Conservation (phyloP, 1,284 basidiomycete species). For the Sphagnurus paluster region DNA sequence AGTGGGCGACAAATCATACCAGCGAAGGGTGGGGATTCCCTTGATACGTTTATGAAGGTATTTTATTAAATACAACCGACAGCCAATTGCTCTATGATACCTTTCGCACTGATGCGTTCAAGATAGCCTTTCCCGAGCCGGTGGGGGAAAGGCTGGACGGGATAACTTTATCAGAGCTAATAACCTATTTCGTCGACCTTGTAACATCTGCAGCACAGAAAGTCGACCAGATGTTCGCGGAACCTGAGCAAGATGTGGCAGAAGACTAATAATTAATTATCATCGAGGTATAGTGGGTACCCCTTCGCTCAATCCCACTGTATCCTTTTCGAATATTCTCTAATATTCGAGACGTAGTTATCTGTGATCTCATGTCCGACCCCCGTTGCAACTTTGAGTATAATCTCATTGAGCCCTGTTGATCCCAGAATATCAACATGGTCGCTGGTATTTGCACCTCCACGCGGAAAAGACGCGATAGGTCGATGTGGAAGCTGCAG, state of each 20-base stretch:
- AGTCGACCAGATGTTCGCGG: conserved; percentile 17
- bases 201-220: conserved; percentile 13
- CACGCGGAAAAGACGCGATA: conserved; percentile 73
- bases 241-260: no score
- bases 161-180: conserved; percentile 14
- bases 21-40: conserved; percentile 22
- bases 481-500: conserved; percentile 84
- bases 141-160: conserved; percentile 8
- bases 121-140: conserved; percentile 14
- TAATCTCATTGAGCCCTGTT: conserved; percentile 85
- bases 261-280: no score
- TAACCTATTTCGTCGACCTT: conserved; percentile 14
- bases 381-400: conserved; percentile 86
- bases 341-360: conserved; percentile 78
- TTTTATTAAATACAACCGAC: neutral
- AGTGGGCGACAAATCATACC: conserved; percentile 27
- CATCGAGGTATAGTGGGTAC: conserved; percentile 4
- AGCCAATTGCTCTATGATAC: conserved; percentile 17
- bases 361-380: conserved; percentile 71
- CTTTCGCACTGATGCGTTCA: conserved; percentile 19
- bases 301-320: conserved; percentile 65
- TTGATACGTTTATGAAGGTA: neutral
- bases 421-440: conserved; percentile 96
- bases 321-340: conserved; percentile 74
- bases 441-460: conserved; percentile 88